Evolutionary conservation across 345 rosid species (phyloP).

Genomic region (Corchorus capsularis): DNA sequence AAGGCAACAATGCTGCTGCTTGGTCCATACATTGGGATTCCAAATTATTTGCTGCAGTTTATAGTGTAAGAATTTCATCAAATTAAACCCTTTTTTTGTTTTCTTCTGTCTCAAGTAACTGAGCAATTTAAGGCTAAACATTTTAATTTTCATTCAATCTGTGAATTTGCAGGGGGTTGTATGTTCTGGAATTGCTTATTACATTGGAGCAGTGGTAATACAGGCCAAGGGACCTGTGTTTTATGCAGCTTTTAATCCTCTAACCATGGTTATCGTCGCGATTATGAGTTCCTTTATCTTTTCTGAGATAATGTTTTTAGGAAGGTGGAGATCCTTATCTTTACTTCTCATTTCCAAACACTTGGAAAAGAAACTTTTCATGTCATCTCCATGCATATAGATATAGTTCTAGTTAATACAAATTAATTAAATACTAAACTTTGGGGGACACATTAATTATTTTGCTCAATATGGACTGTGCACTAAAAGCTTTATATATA

Average conservation of each 20-base stretch:
- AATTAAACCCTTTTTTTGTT: background rate
- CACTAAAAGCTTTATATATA: background rate
- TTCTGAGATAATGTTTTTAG: slow-evolving; percentile 38
- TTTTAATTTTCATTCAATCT: background rate
- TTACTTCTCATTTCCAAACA: background rate
- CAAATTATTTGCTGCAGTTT: slow-evolving; percentile 56
- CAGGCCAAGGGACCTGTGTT: slow-evolving; percentile 60
- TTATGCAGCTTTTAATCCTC: slow-evolving; percentile 51
- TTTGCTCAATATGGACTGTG: background rate
- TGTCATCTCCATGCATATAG: background rate
- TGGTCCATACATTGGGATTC: slow-evolving; percentile 69
- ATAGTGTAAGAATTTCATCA: slow-evolving; percentile 56
- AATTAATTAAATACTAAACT: background rate
- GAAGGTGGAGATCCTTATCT: slow-evolving; percentile 36
- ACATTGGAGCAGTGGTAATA: slow-evolving; percentile 44
- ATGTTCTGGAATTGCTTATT: slow-evolving; percentile 45
- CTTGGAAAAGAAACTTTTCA: background rate
- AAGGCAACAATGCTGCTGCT: slow-evolving; percentile 42
- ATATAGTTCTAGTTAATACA: background rate
- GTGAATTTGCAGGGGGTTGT: slow-evolving; percentile 43
- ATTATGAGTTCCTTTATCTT: slow-evolving; percentile 48
- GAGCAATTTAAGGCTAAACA: background rate
- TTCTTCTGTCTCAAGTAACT: background rate
- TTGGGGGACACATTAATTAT: background rate
- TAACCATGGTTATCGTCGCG: slow-evolving; percentile 49